Evolutionary conservation across 176 grass and related monocot genomes (phyloP), one percentile per base, ranked within the genome.

Genomic region (Bromus sterilis): DNA sequence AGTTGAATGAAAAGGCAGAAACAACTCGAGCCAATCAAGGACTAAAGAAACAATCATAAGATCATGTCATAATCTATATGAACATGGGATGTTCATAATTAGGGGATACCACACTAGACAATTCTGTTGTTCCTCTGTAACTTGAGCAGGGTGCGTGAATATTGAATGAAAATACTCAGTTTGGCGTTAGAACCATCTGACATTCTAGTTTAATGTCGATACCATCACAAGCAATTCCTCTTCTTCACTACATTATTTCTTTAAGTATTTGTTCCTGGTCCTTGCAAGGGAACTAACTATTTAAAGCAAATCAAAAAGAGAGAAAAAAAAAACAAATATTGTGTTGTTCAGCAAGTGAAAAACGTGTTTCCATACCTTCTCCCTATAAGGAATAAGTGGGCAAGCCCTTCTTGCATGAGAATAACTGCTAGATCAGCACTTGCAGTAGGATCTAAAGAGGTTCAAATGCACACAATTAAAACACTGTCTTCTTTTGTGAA

Each of bases 351-450:
- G 37, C 11, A n/a, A 76, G 82, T 55, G 20, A 11, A 34, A 26
- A 21, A 78, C 4, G 18, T 82, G 66, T 78, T 21, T 70, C 79
- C 20, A 29, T 77, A 98, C 95, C 95, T 98, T 90, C 23, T 90
- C 42, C 95, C 92, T 62, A 98, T 89, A 30, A 98, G 89, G 75
- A 98, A 87, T 82, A 98, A 74, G 61, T 98, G 88, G 2, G 95
- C 92, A 55, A 98, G 90, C 66, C 95, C 95, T 88, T 98, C 95
- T 98, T 98, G 95, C 95, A 98, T 98, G 25, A 98, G 84, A 91
- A 95, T 89, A 84, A 98, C 92, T 76, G 92, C 90, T 61, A 98
- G 88, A 91, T 98, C 95, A 86, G 95, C 95, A 95, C 95, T 95
- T 65, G 90, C 90, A 80, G 92, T 23, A 85, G 95, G 95, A 93